Evolutionary conservation across 495 filamentous ascomycete genomes (phyloP), one percentile per base, ranked within the genome.

Genomic region (Penicillium silybi): DNA sequence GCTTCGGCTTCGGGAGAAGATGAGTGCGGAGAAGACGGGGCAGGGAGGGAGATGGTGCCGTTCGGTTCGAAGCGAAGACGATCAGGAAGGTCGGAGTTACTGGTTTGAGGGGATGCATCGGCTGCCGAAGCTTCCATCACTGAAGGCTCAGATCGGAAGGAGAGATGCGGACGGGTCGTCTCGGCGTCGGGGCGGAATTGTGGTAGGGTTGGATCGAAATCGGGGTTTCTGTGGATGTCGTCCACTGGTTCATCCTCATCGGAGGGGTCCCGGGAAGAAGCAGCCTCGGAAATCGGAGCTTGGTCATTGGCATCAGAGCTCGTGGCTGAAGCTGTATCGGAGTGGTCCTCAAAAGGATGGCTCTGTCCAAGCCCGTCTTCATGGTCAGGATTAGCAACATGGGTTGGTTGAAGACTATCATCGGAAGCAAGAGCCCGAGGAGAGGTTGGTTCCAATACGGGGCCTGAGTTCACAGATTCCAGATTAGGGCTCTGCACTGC

Each of bases 131-230:
- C 23, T 10, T 27, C 22, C 27, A 56, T 45, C 15, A 51, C 37
- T 34, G 18, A 32, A 19, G 53, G 44, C 38, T 56, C 46, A 2
- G 56, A 52, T 13, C 25, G 41, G 51, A 57, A 52, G 9, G 48
- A 50, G 29, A 62, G 61, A 35, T 56, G 41, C 6, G 50, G 61
- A 19, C 57, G 38, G 25, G 44, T 11, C 44, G 55, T 37, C 1
- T 61, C 61, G 13, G 64, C 64, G 41, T 83, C 80, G 5, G 83
- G 85, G 34, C 85, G 77, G 63, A 86, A 81, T 57, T 89, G 87
- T 9, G 85, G 87, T 47, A 89, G 75, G 13, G 85, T 89, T 10
- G 85, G 87, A 58, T 89, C 85, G 34, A 76, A 74, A 41, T 74
- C 64, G 13, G 22, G 47, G 1, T 35, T 25, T 25, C 48, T 48